Percentiles rank a stretch among this genome's conserved stretches.
Conservation (phyloP, 2,329 filamentous ascomycete species). For the Dactylellina cionopaga region DNA sequence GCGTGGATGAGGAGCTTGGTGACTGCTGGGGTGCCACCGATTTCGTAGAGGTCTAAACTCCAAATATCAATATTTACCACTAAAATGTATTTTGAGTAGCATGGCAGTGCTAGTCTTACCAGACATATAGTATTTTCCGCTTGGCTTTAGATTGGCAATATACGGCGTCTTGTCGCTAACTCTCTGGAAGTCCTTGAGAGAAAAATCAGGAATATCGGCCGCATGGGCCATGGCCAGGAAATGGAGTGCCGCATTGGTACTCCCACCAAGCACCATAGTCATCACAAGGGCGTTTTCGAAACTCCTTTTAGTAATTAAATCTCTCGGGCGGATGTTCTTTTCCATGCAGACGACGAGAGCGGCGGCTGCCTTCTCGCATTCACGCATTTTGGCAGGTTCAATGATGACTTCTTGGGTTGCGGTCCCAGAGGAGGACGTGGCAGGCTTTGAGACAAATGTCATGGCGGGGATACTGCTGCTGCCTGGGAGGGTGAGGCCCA, state of each 20-base stretch:
- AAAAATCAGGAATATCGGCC: constrained; percentile 76
- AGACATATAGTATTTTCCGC: constrained; percentile 83
- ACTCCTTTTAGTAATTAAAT: constrained; percentile 79
- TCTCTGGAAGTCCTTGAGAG: constrained; percentile 82
- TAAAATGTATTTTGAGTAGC: no score
- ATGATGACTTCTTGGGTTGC: constrained; percentile 35
- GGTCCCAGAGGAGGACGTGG: constrained; percentile 3
- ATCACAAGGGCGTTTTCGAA: constrained; percentile 91
- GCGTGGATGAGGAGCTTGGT: constrained; percentile 84
- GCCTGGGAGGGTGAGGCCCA: constrained; percentile 83
- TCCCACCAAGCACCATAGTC: constrained; percentile 91
- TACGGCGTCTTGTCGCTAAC: constrained; percentile 85
- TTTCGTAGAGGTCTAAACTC: constrained; percentile 77
- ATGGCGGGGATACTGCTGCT: constrained; percentile 84
- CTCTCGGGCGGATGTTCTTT: constrained; percentile 80
- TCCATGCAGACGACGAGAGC: constrained; percentile 83
- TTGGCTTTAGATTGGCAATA: constrained; percentile 84
- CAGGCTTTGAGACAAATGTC: constrained; percentile 60
- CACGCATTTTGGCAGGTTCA: constrained; percentile 79
- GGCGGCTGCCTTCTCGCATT: constrained; percentile 82
- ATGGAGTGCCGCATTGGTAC: constrained; percentile 88
- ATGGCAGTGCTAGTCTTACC: constrained; percentile 4
- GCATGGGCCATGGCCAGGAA: constrained; percentile 90
- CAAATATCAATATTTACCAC: not conserved
- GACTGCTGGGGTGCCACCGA: constrained; percentile 85